A percentile compares a stretch with the other conserved stretches of the same genome.
Conservation (phyloP, 352 stramenopile genomes). For the Globisporangium spinosum region DNA sequence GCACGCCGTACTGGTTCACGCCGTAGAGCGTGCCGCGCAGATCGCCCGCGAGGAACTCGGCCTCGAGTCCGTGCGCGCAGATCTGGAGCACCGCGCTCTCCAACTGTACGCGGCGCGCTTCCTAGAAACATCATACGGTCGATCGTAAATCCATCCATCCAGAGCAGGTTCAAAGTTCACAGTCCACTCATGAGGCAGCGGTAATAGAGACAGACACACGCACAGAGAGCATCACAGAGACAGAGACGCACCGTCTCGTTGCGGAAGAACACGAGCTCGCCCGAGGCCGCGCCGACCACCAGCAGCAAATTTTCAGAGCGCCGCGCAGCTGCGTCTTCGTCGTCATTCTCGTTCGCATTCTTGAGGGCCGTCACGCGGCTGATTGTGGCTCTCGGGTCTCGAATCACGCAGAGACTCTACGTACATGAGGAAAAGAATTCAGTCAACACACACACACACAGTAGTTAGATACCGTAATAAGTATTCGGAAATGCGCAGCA, state of each 20-base stretch:
- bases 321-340: slow-evolving; percentile 12
- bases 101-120: slow-evolving; percentile 47
- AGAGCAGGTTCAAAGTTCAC: not conserved
- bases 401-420: slow-evolving; percentile 22
- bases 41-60: slow-evolving; percentile 47
- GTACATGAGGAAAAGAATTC: not conserved
- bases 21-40: slow-evolving; percentile 42
- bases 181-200: not conserved
- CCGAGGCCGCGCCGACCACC: slow-evolving; percentile 32
- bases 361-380: not conserved
- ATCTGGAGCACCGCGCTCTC: slow-evolving; percentile 41
- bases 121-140: slow-evolving; percentile 21
- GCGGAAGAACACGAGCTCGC: slow-evolving; percentile 47
- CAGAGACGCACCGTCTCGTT: slow-evolving; percentile 27
- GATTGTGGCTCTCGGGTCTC: not conserved
- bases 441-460: not conserved
- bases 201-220: not conserved
- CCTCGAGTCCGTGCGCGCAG: slow-evolving; percentile 22
- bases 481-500: not conserved
- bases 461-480: not conserved
- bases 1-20: slow-evolving; percentile 47
- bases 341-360: not conserved
- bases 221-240: not conserved
- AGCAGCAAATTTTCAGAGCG: slow-evolving; percentile 27
- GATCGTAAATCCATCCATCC: not conserved